These are phyloP conservation scores for Neonectria neomacrospora DNA, from an alignment of 2,329 filamentous ascomycete genomes.

Conservation along the genomic window DNA sequence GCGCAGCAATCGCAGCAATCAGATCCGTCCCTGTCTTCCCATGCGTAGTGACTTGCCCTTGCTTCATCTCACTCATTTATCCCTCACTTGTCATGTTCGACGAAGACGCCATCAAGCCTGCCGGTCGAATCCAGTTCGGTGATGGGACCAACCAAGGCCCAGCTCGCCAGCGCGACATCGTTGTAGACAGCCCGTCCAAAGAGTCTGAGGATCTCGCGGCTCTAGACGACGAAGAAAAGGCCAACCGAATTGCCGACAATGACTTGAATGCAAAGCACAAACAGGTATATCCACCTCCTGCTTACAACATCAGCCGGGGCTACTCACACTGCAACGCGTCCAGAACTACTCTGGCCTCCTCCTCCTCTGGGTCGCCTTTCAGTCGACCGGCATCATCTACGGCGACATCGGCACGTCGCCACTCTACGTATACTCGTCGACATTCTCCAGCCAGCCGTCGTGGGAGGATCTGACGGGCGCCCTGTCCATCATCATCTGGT, in stretches of 20 bases:
- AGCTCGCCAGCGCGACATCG: background rate
- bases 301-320: background rate
- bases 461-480: conserved; percentile 69
- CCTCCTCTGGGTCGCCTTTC: conserved; percentile 64
- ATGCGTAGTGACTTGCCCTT: background rate
- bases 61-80: background rate
- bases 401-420: conserved; percentile 73
- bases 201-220: background rate
- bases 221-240: conserved; percentile 13
- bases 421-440: conserved; percentile 74
- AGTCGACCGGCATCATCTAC: conserved; percentile 73
- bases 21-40: background rate
- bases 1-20: background rate
- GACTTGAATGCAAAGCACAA: conserved; percentile 7
- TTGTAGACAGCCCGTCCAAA: background rate
- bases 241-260: background rate
- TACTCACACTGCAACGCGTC: background rate
- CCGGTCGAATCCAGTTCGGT: background rate
- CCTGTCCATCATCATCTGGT: conserved; percentile 75
- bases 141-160: background rate
- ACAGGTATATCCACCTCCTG: background rate
- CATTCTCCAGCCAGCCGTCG: conserved; percentile 64
- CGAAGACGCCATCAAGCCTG: conserved; percentile 1
- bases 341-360: conserved; percentile 32
- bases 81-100: background rate